Evolutionary conservation across 306 rosid species (phyloP).

Genomic region (Dicorynia guianensis): DNA sequence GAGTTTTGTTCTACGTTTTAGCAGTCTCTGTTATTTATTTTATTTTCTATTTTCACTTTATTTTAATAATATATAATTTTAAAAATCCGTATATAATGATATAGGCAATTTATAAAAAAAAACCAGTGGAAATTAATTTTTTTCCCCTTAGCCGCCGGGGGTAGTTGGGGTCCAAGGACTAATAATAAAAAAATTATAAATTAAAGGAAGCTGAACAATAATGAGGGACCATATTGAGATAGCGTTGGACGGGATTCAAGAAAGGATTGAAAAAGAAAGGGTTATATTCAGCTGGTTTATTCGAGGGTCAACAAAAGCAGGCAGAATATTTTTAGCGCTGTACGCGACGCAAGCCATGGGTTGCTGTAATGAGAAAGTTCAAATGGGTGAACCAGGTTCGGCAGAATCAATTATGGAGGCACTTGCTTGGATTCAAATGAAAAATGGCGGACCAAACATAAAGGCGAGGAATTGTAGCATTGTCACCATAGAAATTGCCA

Average conservation of each 20-base stretch:
- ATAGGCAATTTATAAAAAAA: too few species aligned
- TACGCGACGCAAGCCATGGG: slow-evolving; percentile 5
- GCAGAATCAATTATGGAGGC: background rate
- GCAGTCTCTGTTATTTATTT: too few species aligned
- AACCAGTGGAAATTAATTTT: too few species aligned
- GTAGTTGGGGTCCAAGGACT: too few species aligned
- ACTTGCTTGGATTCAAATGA: background rate
- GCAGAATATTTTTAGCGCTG: background rate
- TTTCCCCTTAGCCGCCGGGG: too few species aligned
- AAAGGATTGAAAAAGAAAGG: background rate
- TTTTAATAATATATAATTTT: too few species aligned
- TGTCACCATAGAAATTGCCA: too few species aligned
- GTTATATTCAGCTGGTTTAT: background rate
- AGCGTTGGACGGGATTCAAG: background rate
- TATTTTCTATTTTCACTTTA: too few species aligned
- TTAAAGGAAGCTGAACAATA: too few species aligned
- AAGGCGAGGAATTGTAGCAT: background rate
- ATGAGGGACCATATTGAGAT: background rate
- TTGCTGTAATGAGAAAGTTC: background rate
- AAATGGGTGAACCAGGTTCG: background rate
- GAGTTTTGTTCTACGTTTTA: too few species aligned
- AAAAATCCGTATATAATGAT: too few species aligned
- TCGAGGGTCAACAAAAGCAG: slow-evolving; percentile 21
- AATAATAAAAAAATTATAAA: too few species aligned
- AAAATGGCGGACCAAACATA: background rate